Percentiles rank a stretch among this genome's conserved stretches.
phyloP scores from a whole-genome alignment of 352 stramenopile genomes.

The Globisporangium alternatum region DNA sequence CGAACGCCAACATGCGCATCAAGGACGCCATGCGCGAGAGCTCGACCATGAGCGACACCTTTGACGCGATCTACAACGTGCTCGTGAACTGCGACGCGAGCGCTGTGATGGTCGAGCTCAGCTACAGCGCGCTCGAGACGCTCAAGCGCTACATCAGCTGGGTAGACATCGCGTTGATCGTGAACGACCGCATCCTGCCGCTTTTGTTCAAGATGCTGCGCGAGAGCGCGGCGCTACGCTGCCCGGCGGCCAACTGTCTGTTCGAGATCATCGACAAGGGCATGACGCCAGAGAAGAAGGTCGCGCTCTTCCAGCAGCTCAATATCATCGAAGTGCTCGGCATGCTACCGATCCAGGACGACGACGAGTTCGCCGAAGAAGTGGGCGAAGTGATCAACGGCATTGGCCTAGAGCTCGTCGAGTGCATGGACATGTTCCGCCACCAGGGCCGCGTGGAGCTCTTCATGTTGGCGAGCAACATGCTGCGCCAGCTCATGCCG shows the following conservation, averaged over 20 bases:
- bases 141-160: conserved; percentile 86
- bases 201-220: conserved; percentile 69
- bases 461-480: conserved; percentile 46
- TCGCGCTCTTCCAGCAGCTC: conserved; percentile 70
- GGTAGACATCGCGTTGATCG: conserved; percentile 81
- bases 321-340: conserved; percentile 64
- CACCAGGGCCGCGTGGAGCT: conserved; percentile 44
- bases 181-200: conserved; percentile 82
- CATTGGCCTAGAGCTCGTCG: conserved; percentile 75
- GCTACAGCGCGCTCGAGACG: conserved; percentile 63
- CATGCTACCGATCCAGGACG: conserved; percentile 57
- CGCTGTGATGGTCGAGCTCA: conserved; percentile 66
- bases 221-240: conserved; percentile 56
- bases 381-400: conserved; percentile 82
- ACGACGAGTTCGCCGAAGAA: conserved; percentile 82
- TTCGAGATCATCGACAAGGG: conserved; percentile 87
- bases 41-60: conserved; percentile 66
- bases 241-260: conserved; percentile 75
- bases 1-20: conserved; percentile 77
- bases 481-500: conserved; percentile 74
- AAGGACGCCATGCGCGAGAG: conserved; percentile 87
- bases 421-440: conserved; percentile 78
- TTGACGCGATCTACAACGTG: conserved; percentile 84
- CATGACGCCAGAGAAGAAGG: conserved; percentile 81
- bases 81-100: conserved; percentile 70